Evolutionary conservation across 192 early-diverging fungal genomes (phyloP).

Genomic region (Geranomyces variabilis): DNA sequence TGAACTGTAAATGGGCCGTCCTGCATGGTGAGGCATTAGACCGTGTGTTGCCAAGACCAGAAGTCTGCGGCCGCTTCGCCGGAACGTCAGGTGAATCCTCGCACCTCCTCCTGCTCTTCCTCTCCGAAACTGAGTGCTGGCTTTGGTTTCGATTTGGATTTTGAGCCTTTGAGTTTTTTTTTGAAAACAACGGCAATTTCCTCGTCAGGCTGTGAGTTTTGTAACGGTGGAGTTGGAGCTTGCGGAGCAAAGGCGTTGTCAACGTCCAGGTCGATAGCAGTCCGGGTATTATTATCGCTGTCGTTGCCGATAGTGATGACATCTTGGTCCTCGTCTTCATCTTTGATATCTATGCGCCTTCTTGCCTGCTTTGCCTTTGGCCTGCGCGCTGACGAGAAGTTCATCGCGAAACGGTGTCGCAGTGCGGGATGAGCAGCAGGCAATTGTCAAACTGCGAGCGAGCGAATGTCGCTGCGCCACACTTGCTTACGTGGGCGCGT

Average conservation of each 20-base stretch:
- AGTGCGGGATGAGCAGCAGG: no score
- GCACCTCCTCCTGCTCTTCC: conserved; percentile 31
- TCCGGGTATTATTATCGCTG: background rate
- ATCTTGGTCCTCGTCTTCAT: conserved; percentile 21
- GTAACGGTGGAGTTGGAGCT: background rate
- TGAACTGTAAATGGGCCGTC: conserved; percentile 28
- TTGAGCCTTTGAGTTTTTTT: background rate
- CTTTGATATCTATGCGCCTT: conserved; percentile 19
- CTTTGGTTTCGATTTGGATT: conserved; percentile 10
- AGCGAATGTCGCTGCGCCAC: no score
- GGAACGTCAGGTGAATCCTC: background rate
- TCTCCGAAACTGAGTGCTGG: conserved; percentile 30
- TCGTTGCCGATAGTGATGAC: background rate
- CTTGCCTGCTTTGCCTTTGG: conserved; percentile 28
- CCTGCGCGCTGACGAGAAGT: conserved; percentile 27
- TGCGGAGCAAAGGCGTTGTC: background rate
- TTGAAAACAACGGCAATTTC: background rate
- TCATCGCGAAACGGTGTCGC: conserved; percentile 32
- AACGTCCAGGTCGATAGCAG: no score
- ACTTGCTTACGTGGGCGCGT: background rate
- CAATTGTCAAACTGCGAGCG: no score
- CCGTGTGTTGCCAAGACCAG: no score
- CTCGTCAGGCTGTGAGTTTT: background rate
- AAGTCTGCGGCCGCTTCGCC: background rate
- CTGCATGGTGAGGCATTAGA: background rate